A percentile compares a stretch with the other conserved stretches of the same genome.
Conservation (phyloP, 148 eudicot species). For the Rhododendron ovatum region DNA sequence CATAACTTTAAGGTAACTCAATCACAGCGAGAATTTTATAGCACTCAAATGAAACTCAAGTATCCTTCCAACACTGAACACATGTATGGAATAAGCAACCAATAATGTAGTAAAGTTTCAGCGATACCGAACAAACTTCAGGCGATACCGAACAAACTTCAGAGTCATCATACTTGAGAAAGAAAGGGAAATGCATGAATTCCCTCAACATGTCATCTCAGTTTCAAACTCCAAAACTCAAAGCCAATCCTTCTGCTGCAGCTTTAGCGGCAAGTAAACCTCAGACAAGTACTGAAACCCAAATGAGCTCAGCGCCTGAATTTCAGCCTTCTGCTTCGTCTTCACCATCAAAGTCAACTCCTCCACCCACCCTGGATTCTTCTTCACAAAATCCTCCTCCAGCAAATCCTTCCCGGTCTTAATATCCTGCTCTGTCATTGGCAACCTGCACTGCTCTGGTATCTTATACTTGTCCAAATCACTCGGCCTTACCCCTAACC, state of each 20-base stretch:
- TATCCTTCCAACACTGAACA: background rate
- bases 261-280: conserved; percentile 88
- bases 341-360: conserved; percentile 96
- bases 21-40: background rate
- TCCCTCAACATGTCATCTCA: background rate
- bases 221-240: conserved; percentile 17
- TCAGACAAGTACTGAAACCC: conserved; percentile 95
- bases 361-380: conserved; percentile 91
- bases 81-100: background rate
- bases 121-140: background rate
- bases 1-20: background rate
- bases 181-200: background rate
- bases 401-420: conserved; percentile 93
- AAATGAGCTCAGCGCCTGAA: conserved; percentile 90
- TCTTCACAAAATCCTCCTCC: conserved; percentile 98
- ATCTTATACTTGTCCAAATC: conserved; percentile 94
- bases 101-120: background rate
- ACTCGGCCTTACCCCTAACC: conserved; percentile 93
- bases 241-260: conserved; percentile 94
- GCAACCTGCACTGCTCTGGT: conserved; percentile 94
- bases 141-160: background rate
- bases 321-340: conserved; percentile 95
- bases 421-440: conserved; percentile 96
- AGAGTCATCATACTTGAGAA: background rate
- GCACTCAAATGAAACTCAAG: background rate